Percentiles rank a stretch among this genome's conserved stretches.
phyloP scores from a whole-genome alignment of 2,329 filamentous ascomycete genomes.

The Magnaporthiopsis rhizophila region DNA sequence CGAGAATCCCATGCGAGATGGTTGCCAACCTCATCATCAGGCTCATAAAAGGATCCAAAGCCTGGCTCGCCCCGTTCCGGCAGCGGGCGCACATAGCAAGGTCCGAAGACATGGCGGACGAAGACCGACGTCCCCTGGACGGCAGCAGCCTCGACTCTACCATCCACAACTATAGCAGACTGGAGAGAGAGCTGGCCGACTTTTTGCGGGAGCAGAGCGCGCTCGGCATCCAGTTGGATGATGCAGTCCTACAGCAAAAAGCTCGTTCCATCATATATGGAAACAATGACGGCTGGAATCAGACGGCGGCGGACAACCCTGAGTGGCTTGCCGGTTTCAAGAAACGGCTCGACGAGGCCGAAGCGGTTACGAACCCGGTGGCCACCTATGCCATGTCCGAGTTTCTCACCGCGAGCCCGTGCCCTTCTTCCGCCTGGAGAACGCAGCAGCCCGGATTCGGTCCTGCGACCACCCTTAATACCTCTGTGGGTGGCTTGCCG shows the following conservation, averaged over 20 bases:
- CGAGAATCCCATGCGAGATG: constrained; percentile 38
- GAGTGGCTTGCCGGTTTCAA: constrained; percentile 1
- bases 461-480: too few species aligned
- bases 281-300: constrained; percentile 55
- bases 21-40: constrained; percentile 50
- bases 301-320: constrained; percentile 25
- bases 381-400: background rate
- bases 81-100: constrained; percentile 49
- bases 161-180: constrained; percentile 48
- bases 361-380: background rate
- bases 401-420: background rate
- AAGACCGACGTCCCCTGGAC: constrained; percentile 41
- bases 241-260: constrained; percentile 47
- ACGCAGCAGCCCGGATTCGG: background rate
- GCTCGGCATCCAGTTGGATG: constrained; percentile 39
- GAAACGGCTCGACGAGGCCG: constrained; percentile 1
- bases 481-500: background rate
- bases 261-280: constrained; percentile 56
- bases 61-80: constrained; percentile 50
- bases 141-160: constrained; percentile 49
- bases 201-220: constrained; percentile 38
- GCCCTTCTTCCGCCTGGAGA: background rate
- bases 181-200: constrained; percentile 48
- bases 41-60: constrained; percentile 37
- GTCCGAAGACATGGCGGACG: constrained; percentile 44